These are phyloP conservation scores for Herpetospermum pedunculosum DNA, from an alignment of 306 rosid genomes.

Conservation along the genomic window DNA sequence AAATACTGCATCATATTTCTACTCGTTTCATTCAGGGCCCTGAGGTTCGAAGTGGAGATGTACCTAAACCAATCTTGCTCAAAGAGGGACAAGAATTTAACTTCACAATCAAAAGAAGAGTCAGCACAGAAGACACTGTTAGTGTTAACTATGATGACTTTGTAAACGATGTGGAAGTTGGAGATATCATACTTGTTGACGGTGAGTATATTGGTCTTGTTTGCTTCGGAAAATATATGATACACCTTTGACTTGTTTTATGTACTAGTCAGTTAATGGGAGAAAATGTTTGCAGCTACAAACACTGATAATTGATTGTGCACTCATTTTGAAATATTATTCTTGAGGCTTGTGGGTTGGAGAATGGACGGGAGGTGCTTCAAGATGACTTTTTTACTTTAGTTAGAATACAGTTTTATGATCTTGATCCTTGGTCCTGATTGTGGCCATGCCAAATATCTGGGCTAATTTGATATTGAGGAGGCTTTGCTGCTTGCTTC, in stretches of 20 bases:
- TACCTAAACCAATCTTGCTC: constrained; percentile 56
- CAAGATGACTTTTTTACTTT: not conserved
- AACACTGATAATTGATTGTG: not conserved
- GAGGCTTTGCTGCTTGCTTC: not conserved
- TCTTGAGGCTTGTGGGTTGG: not conserved
- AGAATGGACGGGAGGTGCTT: not conserved
- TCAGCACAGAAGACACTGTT: constrained; percentile 53
- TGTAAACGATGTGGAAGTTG: constrained; percentile 80
- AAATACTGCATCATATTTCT: not conserved
- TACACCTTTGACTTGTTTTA: not conserved
- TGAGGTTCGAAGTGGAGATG: constrained; percentile 95
- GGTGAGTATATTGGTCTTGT: constrained; percentile 34
- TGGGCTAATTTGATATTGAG: not conserved
- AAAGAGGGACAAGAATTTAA: constrained; percentile 64
- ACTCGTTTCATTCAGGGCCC: constrained; percentile 60
- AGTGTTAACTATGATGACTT: constrained; percentile 92
- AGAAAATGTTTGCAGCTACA: not conserved
- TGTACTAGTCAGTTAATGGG: not conserved
- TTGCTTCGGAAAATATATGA: not conserved
- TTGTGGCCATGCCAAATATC: not conserved
- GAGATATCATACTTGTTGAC: constrained; percentile 74
- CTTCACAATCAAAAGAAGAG: constrained; percentile 87
- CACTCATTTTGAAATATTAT: not conserved
- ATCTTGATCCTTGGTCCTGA: not conserved
- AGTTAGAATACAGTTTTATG: not conserved